Evolutionary conservation across 2,329 filamentous ascomycete genomes (phyloP), one percentile per base, ranked within the genome.

Genomic region (Trichoderma sp.): DNA sequence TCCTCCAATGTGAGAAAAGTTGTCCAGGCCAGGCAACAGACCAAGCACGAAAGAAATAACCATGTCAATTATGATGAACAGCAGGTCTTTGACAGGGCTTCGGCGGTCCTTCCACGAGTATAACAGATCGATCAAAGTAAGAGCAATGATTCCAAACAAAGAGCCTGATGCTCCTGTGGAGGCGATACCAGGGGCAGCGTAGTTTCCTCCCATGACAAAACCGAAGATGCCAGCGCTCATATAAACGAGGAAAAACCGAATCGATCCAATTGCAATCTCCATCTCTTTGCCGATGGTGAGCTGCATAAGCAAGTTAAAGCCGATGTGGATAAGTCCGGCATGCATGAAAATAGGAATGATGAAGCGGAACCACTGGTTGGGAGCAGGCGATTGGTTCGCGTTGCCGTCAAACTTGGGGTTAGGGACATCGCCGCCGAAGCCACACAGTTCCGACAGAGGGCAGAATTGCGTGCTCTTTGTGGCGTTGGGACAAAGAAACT

Each of bases 351-450:
- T 97, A 49, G 96, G 95, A 1, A 91, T 83, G 76, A 99, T 97
- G 83, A 99, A 98, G 71, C 96, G 92, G 81, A 88, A 99, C 96
- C 96, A 99, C 79, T 99, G 96, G 77, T 98, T 90, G 0, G 96
- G 96, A 71, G 88, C 85, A 2, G 91, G 85, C 11, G 72, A 81
- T 74, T 87, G 83, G 67, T 82, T 73, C 33, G 79, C 76, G 68
- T 85, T 77, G 66, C 82, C 83, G 24, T 90, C 84, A 74, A 88
- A 85, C 2, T 83, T 76, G 10, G 92, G 91, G 72, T 94, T 87
- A 0, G 89, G 90, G 6, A 94, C 71, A 70, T 91, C 85, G 70
- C 91, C 86, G 75, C 85, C 85, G 75, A 97, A 96, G 33, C 94
- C 94, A 79, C 96, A 99, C 19, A 97, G 86, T 19, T 95, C 83